Percentiles rank a stretch among this genome's conserved stretches.
phyloP scores from a whole-genome alignment of 768 basidiomycete species.

The Cyclocybe cylindracea region DNA sequence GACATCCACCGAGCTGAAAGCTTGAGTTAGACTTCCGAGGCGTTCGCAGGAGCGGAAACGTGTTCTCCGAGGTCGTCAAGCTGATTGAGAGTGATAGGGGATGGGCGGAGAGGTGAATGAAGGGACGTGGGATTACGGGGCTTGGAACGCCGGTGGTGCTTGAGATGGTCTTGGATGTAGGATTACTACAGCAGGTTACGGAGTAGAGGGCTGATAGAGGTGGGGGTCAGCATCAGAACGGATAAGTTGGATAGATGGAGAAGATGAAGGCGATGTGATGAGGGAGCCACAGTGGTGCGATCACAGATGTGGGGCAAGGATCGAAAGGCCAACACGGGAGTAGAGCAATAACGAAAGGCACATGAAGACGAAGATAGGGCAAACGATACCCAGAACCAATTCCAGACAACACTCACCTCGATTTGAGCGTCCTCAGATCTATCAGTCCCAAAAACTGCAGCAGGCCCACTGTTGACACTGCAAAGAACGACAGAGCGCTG shows the following conservation, averaged over 20 bases:
- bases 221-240: neutral
- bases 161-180: neutral
- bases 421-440: slow-evolving; percentile 10
- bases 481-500: slow-evolving; percentile 31
- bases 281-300: neutral
- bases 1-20: no score
- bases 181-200: slow-evolving; percentile 2
- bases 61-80: no score
- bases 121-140: no score
- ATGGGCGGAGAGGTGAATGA: no score
- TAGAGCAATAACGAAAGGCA: neutral
- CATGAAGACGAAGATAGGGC: neutral
- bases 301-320: no score
- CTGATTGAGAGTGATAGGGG: no score
- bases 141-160: neutral
- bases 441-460: slow-evolving; percentile 29
- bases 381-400: neutral
- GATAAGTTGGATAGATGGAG: neutral
- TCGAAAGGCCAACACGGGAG: no score
- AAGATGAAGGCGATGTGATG: neutral
- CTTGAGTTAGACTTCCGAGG: no score
- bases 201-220: neutral
- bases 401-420: no score
- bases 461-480: slow-evolving; percentile 32
- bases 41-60: no score